phyloP scores from a whole-genome alignment of 257 asterid genomes.

The Nicotiana attenuata region DNA sequence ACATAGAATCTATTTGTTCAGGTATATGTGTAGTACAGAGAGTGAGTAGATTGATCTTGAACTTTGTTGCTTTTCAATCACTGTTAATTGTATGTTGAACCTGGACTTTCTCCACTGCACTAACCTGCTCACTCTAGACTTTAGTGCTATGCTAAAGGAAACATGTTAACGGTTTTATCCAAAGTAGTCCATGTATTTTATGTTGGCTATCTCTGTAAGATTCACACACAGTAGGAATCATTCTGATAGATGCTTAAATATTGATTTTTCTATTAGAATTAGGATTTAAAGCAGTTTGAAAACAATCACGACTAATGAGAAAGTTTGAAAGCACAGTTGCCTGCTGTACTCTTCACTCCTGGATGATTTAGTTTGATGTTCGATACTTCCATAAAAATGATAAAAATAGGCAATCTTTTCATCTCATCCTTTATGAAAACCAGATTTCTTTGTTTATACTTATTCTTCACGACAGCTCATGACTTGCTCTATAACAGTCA shows the following conservation, averaged over 20 bases:
- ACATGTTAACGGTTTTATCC: background rate
- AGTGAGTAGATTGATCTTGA: background rate
- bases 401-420: background rate
- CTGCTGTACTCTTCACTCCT: background rate
- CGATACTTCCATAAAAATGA: background rate
- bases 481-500: constrained; percentile 41
- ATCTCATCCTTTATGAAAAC: background rate
- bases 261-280: background rate
- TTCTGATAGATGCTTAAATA: background rate
- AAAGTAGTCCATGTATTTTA: background rate
- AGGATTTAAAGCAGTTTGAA: background rate
- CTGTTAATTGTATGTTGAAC: background rate
- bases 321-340: background rate
- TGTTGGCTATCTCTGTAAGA: background rate
- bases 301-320: background rate
- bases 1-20: constrained; percentile 89
- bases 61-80: background rate
- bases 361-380: background rate
- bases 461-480: constrained; percentile 10
- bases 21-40: constrained; percentile 35
- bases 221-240: background rate
- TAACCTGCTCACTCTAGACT: background rate
- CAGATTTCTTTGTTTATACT: background rate
- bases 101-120: constrained; percentile 7
- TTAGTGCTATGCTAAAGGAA: background rate